Conservation (phyloP, 441 rosid genomes). For the Erodium moschatum region DNA sequence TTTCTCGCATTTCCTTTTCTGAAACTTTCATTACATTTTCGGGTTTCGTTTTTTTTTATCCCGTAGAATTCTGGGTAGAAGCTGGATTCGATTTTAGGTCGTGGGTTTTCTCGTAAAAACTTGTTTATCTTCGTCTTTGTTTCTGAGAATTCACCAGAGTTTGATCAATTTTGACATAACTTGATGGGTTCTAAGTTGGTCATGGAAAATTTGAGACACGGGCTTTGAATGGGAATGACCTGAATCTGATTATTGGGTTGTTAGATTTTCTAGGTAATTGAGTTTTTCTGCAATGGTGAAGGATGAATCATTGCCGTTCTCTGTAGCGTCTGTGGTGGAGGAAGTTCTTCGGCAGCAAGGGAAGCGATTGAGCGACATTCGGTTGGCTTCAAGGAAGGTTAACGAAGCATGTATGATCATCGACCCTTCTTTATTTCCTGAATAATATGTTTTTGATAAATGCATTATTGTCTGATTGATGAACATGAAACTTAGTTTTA, state of each 20-base stretch:
- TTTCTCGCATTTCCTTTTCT: neutral
- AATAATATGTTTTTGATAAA: no score
- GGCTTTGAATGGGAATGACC: neutral
- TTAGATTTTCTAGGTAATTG: neutral
- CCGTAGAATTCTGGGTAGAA: no score
- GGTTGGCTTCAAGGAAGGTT: conserved; percentile 21
- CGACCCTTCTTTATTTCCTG: conserved; percentile 13
- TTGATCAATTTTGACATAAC: no score
- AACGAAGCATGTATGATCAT: conserved; percentile 67
- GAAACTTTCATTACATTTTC: neutral
- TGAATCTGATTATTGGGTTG: neutral
- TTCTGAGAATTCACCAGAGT: no score
- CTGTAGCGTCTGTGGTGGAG: conserved; percentile 64
- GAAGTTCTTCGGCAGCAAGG: conserved; percentile 69
- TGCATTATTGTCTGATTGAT: neutral
- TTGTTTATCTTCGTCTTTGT: no score
- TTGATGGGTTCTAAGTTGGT: no score
- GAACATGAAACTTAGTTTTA: neutral
- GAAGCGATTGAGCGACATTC: conserved; percentile 33
- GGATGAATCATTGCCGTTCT: conserved; percentile 42
- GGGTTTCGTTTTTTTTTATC: neutral
- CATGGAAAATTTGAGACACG: no score
- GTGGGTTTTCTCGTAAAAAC: no score
- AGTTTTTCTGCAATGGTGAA: conserved; percentile 19
- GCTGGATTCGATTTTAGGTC: no score